These are phyloP conservation scores for Citeromyces siamensis DNA, from an alignment of 1,139 yeast genomes.

Conservation along the genomic window DNA sequence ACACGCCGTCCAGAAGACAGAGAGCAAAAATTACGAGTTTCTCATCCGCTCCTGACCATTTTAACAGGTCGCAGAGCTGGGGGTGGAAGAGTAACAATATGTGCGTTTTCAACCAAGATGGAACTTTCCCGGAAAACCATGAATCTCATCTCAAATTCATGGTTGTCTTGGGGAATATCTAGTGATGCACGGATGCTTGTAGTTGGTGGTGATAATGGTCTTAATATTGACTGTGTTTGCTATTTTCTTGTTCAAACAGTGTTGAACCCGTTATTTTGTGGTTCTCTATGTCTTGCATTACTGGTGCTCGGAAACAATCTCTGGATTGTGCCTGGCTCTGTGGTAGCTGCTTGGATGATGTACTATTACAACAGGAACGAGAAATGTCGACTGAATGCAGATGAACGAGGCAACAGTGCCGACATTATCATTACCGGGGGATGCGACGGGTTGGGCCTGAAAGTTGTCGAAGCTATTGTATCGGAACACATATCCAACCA, in stretches of 20 bases:
- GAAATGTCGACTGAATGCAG: background rate
- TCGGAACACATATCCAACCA: too few relatives aligned
- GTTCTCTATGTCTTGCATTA: background rate
- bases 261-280: background rate
- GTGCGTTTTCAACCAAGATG: constrained; percentile 32
- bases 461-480: constrained; percentile 10
- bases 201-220: background rate
- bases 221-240: background rate
- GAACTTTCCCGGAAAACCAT: constrained; percentile 25
- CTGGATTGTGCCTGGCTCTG: background rate
- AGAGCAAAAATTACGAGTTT: constrained; percentile 34
- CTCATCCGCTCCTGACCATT: constrained; percentile 35
- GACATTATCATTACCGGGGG: constrained; percentile 19
- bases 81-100: constrained; percentile 41
- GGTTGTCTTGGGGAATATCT: constrained; percentile 33
- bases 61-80: constrained; percentile 41
- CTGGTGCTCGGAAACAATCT: background rate
- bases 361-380: background rate
- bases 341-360: background rate
- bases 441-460: constrained; percentile 17
- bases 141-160: constrained; percentile 30
- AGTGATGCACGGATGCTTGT: constrained; percentile 4
- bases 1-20: constrained; percentile 33
- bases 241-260: background rate
- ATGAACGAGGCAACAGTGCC: background rate